phyloP scores from a whole-genome alignment of 2,329 filamentous ascomycete species.

The Colletotrichum truncatum region DNA sequence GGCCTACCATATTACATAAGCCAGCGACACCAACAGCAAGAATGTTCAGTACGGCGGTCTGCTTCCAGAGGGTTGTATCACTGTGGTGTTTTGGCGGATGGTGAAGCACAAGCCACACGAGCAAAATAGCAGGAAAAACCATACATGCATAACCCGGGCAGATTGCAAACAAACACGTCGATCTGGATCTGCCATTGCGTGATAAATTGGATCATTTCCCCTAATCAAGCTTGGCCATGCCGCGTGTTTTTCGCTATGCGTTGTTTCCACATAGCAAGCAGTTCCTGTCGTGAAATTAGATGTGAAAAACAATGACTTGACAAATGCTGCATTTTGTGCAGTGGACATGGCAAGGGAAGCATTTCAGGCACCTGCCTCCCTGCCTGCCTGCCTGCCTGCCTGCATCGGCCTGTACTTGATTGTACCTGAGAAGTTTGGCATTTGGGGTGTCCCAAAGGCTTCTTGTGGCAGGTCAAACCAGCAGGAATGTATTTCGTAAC shows the following conservation, averaged over 20 bases:
- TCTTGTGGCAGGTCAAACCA: too few species aligned
- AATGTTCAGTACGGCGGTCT: too few species aligned
- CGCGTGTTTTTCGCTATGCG: neutral
- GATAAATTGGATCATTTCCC: constrained; percentile 27
- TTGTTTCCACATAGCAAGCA: neutral
- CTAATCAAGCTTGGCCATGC: neutral
- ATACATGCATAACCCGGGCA: constrained; percentile 21
- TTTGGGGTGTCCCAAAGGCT: too few species aligned
- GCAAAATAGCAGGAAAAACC: neutral
- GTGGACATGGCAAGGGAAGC: too few species aligned
- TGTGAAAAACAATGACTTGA: too few species aligned
- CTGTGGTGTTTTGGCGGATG: neutral
- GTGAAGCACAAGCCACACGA: neutral
- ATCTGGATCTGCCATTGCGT: constrained; percentile 14
- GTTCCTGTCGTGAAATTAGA: neutral
- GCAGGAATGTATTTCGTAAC: neutral
- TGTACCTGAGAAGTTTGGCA: too few species aligned
- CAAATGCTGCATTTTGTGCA: too few species aligned
- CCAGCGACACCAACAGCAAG: neutral
- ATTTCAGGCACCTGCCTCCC: too few species aligned
- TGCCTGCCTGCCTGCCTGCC: too few species aligned
- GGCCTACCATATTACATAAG: neutral
- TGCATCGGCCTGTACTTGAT: too few species aligned
- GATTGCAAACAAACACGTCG: constrained; percentile 20
- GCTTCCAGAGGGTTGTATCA: neutral